A percentile compares a stretch with the other conserved stretches of the same genome.
Evolutionary conservation across 2,329 filamentous ascomycete genomes (phyloP).

Genomic region (Trichoderma brevicompactum): DNA sequence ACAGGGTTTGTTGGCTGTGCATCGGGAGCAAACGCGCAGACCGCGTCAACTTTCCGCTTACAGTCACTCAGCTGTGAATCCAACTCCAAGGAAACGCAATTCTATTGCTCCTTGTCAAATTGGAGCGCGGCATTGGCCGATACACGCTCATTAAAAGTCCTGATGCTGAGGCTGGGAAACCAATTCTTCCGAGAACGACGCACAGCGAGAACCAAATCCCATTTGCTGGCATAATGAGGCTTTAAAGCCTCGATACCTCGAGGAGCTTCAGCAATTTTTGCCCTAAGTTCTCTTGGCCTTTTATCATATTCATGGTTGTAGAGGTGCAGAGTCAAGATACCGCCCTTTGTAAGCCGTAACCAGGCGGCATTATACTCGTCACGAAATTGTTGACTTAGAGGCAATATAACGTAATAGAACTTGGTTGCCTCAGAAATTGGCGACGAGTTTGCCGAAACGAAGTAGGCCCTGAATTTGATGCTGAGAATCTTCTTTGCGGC

Average conservation of each 20-base stretch:
- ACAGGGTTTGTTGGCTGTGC: not conserved
- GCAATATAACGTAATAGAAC: constrained; percentile 9
- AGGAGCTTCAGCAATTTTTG: no score
- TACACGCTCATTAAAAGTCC: not conserved
- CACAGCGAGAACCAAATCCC: not conserved
- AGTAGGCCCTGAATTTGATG: constrained; percentile 22
- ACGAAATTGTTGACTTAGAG: not conserved
- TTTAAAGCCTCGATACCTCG: no score
- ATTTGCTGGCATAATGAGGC: no score
- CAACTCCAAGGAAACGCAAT: not conserved
- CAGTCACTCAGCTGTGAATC: not conserved
- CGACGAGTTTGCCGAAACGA: not conserved
- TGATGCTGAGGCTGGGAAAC: not conserved
- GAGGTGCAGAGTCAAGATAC: not conserved
- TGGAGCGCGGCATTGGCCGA: not conserved
- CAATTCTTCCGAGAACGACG: not conserved
- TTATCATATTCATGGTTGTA: not conserved
- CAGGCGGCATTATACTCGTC: not conserved
- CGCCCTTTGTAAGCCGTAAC: not conserved
- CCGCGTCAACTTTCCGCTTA: constrained; percentile 1
- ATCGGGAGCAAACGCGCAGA: constrained; percentile 6
- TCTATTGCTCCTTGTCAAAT: not conserved
- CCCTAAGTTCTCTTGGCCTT: no score
- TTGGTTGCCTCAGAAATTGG: not conserved
- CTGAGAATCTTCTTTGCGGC: not conserved